Conservation (phyloP, 352 stramenopile species). For the Phytophthora fragariaefolia region DNA sequence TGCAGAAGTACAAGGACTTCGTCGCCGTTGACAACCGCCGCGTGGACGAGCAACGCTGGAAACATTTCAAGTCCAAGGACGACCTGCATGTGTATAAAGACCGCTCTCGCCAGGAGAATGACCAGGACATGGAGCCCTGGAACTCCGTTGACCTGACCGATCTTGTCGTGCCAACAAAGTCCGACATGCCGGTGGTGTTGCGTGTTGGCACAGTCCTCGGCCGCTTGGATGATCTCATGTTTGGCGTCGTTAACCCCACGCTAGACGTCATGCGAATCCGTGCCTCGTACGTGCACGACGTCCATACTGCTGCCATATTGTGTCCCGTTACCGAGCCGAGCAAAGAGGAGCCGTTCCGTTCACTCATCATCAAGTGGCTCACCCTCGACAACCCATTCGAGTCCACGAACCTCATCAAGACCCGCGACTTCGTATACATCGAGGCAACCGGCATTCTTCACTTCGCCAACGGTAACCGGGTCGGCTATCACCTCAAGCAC, state of each 20-base stretch:
- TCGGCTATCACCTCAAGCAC: constrained; percentile 34
- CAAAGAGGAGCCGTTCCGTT: constrained; percentile 28
- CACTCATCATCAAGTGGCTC: constrained; percentile 44
- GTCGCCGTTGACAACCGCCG: constrained; percentile 29
- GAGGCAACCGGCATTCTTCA: constrained; percentile 29
- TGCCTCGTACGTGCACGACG: constrained; percentile 41
- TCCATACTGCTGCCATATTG: constrained; percentile 29
- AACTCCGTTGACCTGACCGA: background rate
- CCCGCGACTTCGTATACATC: constrained; percentile 51
- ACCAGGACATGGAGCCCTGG: background rate
- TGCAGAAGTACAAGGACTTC: constrained; percentile 54
- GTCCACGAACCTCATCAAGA: constrained; percentile 35
- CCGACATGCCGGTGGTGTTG: constrained; percentile 26
- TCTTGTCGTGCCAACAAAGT: background rate
- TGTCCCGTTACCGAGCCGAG: constrained; percentile 34
- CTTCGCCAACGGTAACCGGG: constrained; percentile 27
- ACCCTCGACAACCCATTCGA: constrained; percentile 38
- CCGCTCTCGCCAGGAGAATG: background rate
- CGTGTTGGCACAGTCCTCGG: constrained; percentile 29
- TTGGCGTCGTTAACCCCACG: constrained; percentile 36
- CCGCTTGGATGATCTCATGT: constrained; percentile 47
- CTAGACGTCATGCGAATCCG: constrained; percentile 40
- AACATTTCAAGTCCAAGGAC: constrained; percentile 48
- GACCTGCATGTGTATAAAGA: constrained; percentile 54
- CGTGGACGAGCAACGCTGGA: constrained; percentile 48